Evolutionary conservation across 2,329 filamentous ascomycete genomes (phyloP).

Genomic region (Colletotrichum falcatum): DNA sequence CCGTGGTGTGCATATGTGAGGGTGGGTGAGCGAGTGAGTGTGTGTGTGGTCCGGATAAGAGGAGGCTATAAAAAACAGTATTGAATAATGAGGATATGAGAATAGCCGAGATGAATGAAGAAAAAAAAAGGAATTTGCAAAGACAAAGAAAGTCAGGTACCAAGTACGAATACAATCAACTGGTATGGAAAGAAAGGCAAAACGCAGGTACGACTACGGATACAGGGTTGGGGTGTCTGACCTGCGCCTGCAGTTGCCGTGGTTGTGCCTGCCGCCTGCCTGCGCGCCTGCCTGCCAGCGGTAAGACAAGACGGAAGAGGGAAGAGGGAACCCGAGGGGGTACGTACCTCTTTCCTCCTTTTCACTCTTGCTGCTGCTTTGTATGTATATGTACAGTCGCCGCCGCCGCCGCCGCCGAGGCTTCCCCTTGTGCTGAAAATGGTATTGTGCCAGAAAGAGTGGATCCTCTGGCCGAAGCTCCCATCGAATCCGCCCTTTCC

Average conservation of each 20-base stretch:
- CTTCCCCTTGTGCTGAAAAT: conserved; percentile 21
- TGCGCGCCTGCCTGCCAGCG: not conserved
- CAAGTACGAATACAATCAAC: no score
- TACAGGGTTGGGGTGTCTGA: not conserved
- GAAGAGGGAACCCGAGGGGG: not conserved
- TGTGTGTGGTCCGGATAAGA: conserved; percentile 6
- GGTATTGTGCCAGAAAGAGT: conserved; percentile 22
- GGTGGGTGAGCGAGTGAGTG: not conserved
- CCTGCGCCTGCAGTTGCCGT: not conserved
- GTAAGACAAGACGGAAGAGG: conserved; percentile 9
- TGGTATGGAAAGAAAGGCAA: no score
- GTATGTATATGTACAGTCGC: no score
- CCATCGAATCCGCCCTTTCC: conserved; percentile 12
- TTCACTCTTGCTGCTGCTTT: not conserved
- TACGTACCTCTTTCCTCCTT: conserved; percentile 12
- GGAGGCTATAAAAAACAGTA: not conserved
- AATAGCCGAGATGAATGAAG: no score
- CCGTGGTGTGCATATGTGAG: not conserved
- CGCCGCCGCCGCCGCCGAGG: not conserved
- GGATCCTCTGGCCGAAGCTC: conserved; percentile 25
- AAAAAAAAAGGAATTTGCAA: not conserved
- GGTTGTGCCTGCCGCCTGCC: not conserved
- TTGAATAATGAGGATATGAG: not conserved
- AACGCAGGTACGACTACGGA: no score
- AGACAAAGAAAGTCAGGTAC: no score